Base-by-base conservation (phyloP, 768 basidiomycete genomes). In the Vararia minispora region DNA sequence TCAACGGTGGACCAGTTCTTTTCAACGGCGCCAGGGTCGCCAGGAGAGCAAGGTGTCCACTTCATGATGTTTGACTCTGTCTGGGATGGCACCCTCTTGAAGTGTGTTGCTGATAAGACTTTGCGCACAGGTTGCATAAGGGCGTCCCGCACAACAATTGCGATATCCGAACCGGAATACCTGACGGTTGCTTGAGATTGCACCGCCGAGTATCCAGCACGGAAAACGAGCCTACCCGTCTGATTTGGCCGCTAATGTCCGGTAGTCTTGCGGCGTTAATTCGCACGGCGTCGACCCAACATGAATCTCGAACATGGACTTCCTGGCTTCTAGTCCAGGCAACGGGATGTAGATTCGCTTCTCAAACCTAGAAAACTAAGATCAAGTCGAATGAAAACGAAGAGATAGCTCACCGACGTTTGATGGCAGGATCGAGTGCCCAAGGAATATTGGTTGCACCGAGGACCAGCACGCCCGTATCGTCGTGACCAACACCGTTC, bases 391-490 rank as follows among this genome's bases (percentile, higher is more conserved):
- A 33, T 28, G 12, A 30, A 16, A 21, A 37, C 14, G 14, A 12
- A 20, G 22, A 22, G 27, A 28, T 16, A 10, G 55, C 72, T 46
- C 37, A 84, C 76, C 94, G 76, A 55, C 95, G 82, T 60, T 97
- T 98, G 64, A 97, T 97, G 30, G 94, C 94, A 46, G 87, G 84
- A 56, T 98, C 94, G 32, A 97, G 71, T 55, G 91, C 87, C 94
- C 94, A 98, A 2, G 95, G 95, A 37, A 98, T 95, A 49, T 99
- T 99, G 4, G 95, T 99, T 7, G 95, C 95, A 22, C 92, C 95
- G 16, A 99, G 72, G 7, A 98, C 91, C 14, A 99, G 72, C 0
- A 99, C 88, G 7, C 95, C 95, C 0, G 86, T 86, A 58, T 95
- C 92, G 43, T 99, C 95, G 53, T 97, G 89, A 0, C 95, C 95